Evolutionary conservation across 2,329 filamentous ascomycete species (phyloP).

Genomic region (Phoma sp.): DNA sequence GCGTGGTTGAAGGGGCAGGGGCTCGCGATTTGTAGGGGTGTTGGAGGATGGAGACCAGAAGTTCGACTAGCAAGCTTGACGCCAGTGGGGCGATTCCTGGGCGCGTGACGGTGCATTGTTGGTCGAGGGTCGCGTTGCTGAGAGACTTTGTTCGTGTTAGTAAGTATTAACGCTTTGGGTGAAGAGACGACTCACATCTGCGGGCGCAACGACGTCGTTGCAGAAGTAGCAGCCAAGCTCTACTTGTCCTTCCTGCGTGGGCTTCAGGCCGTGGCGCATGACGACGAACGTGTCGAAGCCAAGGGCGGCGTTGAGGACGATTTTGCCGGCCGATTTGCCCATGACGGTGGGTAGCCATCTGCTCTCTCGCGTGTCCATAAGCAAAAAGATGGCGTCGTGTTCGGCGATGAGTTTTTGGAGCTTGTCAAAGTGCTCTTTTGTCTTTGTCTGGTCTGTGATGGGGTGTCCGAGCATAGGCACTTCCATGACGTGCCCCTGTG

Average conservation of each 20-base stretch:
- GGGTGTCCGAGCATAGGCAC: conserved; percentile 97
- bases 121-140: conserved; percentile 93
- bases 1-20: conserved; percentile 26
- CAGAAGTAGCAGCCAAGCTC: conserved; percentile 97
- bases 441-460: conserved; percentile 73
- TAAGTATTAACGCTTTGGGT: background rate
- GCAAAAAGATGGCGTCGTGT: conserved; percentile 92
- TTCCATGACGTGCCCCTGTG: conserved; percentile 78
- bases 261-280: conserved; percentile 86
- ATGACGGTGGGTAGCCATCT: conserved; percentile 96
- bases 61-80: conserved; percentile 87
- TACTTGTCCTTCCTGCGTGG: conserved; percentile 56
- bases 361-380: conserved; percentile 95
- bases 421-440: conserved; percentile 75
- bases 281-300: conserved; percentile 97
- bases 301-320: conserved; percentile 94
- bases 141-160: conserved; percentile 67
- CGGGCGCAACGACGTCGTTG: conserved; percentile 94
- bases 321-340: conserved; percentile 89
- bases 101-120: conserved; percentile 96
- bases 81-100: conserved; percentile 92
- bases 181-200: conserved; percentile 74
- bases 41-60: conserved; percentile 86
- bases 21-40: conserved; percentile 57
- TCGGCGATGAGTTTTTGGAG: conserved; percentile 77